Percentiles rank a stretch among this genome's conserved stretches.
Conservation (phyloP, 2,329 filamentous ascomycete genomes). For the Lachnellula hyalina region DNA sequence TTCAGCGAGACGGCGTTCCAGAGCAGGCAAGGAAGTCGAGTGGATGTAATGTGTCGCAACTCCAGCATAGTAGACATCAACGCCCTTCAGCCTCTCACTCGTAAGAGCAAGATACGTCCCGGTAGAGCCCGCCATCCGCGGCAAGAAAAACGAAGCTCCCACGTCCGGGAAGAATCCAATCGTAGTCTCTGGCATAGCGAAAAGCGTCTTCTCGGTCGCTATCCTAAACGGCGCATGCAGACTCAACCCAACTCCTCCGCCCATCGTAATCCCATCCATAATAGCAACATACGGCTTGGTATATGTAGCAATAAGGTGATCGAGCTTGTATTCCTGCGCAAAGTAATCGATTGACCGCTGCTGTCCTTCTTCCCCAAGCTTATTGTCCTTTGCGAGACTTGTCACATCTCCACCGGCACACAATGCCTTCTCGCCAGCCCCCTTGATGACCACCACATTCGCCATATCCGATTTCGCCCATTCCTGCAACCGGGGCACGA, state of each 20-base stretch:
- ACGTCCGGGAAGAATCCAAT: constrained; percentile 99
- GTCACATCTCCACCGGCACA: constrained; percentile 92
- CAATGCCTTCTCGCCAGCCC: constrained; percentile 76
- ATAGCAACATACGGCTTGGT: constrained; percentile 88
- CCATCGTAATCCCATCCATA: constrained; percentile 99
- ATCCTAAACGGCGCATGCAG: constrained; percentile 95
- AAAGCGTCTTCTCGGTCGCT: constrained; percentile 89
- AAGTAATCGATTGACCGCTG: constrained; percentile 80
- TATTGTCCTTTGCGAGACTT: constrained; percentile 69
- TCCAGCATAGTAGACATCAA: constrained; percentile 83
- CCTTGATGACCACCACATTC: constrained; percentile 89
- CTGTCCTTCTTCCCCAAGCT: constrained; percentile 62
- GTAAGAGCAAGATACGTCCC: constrained; percentile 94
- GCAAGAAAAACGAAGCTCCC: constrained; percentile 91
- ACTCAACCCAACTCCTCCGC: constrained; percentile 89
- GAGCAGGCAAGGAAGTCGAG: constrained; percentile 74
- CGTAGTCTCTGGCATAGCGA: constrained; percentile 97
- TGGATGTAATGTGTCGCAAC: constrained; percentile 95
- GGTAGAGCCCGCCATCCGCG: constrained; percentile 76
- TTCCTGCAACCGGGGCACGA: constrained; percentile 80
- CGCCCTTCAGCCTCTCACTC: constrained; percentile 74
- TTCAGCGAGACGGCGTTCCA: constrained; percentile 84
- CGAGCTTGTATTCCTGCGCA: constrained; percentile 88
- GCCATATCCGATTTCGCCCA: constrained; percentile 95
- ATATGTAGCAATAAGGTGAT: constrained; percentile 94